Conservation (phyloP, 345 rosid genomes). For the Melaleuca quinquenervia region DNA sequence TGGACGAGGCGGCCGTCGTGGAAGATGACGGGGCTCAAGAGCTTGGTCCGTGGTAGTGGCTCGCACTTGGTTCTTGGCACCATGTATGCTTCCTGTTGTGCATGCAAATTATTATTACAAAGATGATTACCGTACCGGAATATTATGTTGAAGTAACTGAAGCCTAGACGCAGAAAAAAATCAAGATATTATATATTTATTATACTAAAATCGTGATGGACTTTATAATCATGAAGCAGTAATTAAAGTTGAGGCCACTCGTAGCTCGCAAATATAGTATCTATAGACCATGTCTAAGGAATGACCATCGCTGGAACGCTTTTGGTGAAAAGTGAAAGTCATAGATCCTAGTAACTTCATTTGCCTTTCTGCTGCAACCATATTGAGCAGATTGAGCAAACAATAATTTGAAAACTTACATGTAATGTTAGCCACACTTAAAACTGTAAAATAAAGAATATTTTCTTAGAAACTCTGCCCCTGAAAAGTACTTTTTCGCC, state of each 20-base stretch:
- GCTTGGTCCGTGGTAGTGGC: slow-evolving; percentile 66
- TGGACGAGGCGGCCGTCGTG: slow-evolving; percentile 70
- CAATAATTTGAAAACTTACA: neutral
- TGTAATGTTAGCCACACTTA: neutral
- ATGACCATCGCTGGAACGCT: neutral
- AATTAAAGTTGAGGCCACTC: neutral
- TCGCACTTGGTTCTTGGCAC: slow-evolving; percentile 55
- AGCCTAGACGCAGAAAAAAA: neutral
- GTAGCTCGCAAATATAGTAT: neutral
- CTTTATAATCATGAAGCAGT: neutral
- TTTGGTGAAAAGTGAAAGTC: neutral
- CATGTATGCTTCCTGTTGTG: slow-evolving; percentile 56
- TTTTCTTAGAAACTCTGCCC: neutral
- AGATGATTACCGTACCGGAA: neutral
- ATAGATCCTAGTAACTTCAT: neutral
- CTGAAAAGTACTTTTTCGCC: neutral
- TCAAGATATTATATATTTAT: neutral
- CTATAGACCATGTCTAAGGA: neutral
- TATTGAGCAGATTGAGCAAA: neutral
- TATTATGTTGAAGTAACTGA: neutral
- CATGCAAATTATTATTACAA: neutral
- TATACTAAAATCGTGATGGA: neutral
- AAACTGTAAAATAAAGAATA: neutral
- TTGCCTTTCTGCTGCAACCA: neutral
- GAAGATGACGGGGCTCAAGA: slow-evolving; percentile 54